Conservation (phyloP, 805 yeast species). For the Cyberlindnera galapagoensis region DNA sequence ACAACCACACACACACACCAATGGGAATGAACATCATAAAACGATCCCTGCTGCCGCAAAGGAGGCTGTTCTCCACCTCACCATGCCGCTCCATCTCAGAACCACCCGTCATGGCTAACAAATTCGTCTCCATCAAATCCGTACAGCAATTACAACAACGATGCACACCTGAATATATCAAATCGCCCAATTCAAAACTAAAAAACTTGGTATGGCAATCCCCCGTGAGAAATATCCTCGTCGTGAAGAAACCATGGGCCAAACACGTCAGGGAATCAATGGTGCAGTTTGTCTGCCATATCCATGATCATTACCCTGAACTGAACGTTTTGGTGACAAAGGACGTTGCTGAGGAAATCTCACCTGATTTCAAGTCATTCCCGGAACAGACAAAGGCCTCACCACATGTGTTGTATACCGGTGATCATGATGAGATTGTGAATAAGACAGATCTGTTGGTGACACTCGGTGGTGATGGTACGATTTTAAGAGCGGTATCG, state of each 20-base stretch:
- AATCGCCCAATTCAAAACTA: slow-evolving; percentile 52
- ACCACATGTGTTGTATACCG: slow-evolving; percentile 48
- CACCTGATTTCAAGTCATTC: slow-evolving; percentile 22
- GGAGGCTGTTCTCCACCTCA: slow-evolving; percentile 14
- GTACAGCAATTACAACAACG: slow-evolving; percentile 25
- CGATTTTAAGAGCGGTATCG: slow-evolving; percentile 79
- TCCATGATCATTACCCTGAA: slow-evolving; percentile 57
- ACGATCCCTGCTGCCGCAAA: too few species aligned
- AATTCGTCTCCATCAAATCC: slow-evolving; percentile 27
- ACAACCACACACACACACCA: too few species aligned
- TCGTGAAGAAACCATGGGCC: slow-evolving; percentile 85
- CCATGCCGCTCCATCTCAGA: slow-evolving; percentile 20
- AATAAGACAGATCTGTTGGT: slow-evolving; percentile 72
- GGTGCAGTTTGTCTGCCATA: slow-evolving; percentile 53
- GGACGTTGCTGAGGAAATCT: slow-evolving; percentile 68
- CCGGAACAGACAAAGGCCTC: slow-evolving; percentile 22
- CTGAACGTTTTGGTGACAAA: slow-evolving; percentile 73
- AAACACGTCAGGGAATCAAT: slow-evolving; percentile 56
- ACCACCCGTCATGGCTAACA: slow-evolving; percentile 21
- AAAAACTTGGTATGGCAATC: slow-evolving; percentile 63
- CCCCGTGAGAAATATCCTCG: slow-evolving; percentile 66
- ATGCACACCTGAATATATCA: slow-evolving; percentile 44
- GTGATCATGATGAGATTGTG: slow-evolving; percentile 49
- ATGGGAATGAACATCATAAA: too few species aligned
- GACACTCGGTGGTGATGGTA: slow-evolving; percentile 96